phyloP scores from a whole-genome alignment of 164 flowering plant genomes.

The Echeveria elegans region DNA sequence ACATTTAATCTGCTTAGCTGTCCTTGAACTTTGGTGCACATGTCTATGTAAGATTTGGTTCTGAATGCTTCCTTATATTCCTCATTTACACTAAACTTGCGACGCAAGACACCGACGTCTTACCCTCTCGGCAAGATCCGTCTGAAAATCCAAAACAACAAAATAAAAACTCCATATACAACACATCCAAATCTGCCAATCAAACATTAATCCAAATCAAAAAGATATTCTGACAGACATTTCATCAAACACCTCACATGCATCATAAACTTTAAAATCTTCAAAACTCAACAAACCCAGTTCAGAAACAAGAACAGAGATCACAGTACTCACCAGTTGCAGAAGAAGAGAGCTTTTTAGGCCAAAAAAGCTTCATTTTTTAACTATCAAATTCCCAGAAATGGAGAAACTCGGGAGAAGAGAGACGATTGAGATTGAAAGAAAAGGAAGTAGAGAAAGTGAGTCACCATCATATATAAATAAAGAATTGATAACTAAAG shows the following conservation, averaged over 20 bases:
- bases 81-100: conserved; percentile 44
- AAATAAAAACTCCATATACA: not conserved
- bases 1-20: conserved; percentile 22
- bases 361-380: not conserved
- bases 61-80: conserved; percentile 73
- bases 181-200: not conserved
- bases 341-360: not conserved
- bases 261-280: not conserved
- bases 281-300: not conserved
- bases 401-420: not conserved
- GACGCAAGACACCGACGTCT: conserved; percentile 26
- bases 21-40: conserved; percentile 45
- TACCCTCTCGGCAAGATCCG: too few relatives aligned
- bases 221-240: not conserved
- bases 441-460: not conserved
- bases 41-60: conserved; percentile 77
- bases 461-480: not conserved
- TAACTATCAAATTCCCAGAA: not conserved
- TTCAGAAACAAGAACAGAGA: not conserved
- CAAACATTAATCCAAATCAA: not conserved
- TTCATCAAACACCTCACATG: not conserved
- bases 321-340: conserved; percentile 15
- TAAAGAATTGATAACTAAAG: not conserved
- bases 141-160: not conserved
- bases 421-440: not conserved